Base-by-base conservation (phyloP, 257 asterid species). In the Solanum pimpinellifolium region DNA sequence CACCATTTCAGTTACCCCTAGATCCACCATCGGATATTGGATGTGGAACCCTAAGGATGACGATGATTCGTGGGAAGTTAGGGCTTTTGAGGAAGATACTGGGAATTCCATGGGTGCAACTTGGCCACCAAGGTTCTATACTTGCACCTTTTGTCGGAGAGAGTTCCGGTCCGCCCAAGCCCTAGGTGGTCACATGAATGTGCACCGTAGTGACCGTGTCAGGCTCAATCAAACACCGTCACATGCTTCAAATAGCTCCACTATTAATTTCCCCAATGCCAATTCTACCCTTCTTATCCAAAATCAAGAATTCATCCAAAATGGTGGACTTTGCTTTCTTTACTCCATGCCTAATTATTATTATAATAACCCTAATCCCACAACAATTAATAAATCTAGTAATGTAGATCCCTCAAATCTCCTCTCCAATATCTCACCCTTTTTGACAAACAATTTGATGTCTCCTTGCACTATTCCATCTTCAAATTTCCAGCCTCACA, bases 151-250 rank as follows among this genome's bases (percentile, higher is more conserved):
- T 46, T 94, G 98, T 86, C 84, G 94, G 72, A 87, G 95, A 66
- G 95, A 94, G 88, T 94, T 94, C 90, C 92, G 94, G 59, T 94
- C 98, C 7, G 96, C 98, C 47, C 96, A 94, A 89, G 98, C 98
- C 86, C 91, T 94, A 39, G 96, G 98, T 33, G 98, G 98, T 21
- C 98, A 94, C 88, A 94, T 94, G 98, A 94, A 94, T 47, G 96
- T 94, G 29, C 98, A 94, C 90, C 96, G 98, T 81, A 93, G 94
- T 2, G 98, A 94, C 88, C 94, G 95, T 1, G 95, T 95, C 3
- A 42, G 91, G 88, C 92, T 93, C 69, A 92, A 90, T 84, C 93
- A 90, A 76, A 44, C 62, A 3, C 90, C 88, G 6, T 16, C 44
- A 11, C 89, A 87, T 33, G 39, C 42, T 7, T 21, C 84, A 9